Conservation (phyloP, 139 green algal species). For the Picochlorum sp. region DNA sequence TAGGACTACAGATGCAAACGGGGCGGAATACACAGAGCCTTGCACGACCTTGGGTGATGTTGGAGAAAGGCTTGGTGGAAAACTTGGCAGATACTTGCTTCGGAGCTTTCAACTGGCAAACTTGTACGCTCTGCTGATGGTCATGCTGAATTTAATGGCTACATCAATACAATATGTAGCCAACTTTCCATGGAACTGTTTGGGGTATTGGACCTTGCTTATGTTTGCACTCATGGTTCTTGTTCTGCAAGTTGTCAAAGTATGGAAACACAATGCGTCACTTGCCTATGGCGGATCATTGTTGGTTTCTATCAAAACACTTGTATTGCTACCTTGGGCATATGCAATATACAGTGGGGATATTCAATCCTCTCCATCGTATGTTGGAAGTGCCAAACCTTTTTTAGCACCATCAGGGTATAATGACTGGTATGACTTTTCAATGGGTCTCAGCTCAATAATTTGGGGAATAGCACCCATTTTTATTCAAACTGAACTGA, state of each 20-base stretch:
- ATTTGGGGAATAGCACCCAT: not conserved
- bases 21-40: not conserved
- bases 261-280: not conserved
- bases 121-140: conserved; percentile 1
- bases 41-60: not conserved
- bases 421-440: conserved; percentile 5
- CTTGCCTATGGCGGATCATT: not conserved
- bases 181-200: not conserved
- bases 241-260: not conserved
- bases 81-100: not conserved
- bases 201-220: not conserved
- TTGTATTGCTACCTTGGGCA: not conserved
- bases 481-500: not conserved
- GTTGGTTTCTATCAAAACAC: not conserved
- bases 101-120: not conserved
- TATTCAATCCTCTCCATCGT: not conserved
- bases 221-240: not conserved
- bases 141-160: not conserved
- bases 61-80: not conserved
- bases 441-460: not conserved
- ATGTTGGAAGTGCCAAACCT: not conserved
- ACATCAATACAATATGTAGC: conserved; percentile 1
- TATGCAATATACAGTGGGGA: not conserved
- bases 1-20: not conserved
- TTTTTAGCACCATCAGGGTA: conserved; percentile 1